phyloP scores from a whole-genome alignment of 768 basidiomycete genomes.

The Porpolomopsis calyptriformis region DNA sequence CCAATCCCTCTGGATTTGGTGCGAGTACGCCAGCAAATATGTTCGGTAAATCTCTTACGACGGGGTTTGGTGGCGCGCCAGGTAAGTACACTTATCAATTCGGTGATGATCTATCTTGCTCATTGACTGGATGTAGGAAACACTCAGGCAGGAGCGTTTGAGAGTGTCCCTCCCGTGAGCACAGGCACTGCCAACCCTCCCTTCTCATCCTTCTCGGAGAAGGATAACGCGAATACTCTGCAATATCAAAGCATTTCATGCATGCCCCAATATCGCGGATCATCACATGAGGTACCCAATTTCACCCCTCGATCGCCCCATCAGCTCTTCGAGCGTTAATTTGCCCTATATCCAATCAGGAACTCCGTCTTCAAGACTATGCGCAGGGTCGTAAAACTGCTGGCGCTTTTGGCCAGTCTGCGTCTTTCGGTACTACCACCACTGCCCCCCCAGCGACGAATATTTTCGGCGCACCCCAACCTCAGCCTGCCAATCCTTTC shows the following conservation, averaged over 20 bases:
- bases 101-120: not conserved
- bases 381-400: slow-evolving; percentile 64
- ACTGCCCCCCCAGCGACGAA: slow-evolving; percentile 31
- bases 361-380: slow-evolving; percentile 71
- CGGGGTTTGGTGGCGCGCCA: slow-evolving; percentile 33
- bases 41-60: slow-evolving; percentile 27
- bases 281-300: slow-evolving; percentile 57
- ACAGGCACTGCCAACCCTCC: slow-evolving; percentile 61
- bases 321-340: not conserved
- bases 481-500: slow-evolving; percentile 24
- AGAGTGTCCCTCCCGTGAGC: slow-evolving; percentile 43
- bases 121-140: slow-evolving; percentile 17
- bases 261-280: slow-evolving; percentile 68
- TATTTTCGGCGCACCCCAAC: slow-evolving; percentile 37
- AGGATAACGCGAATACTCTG: slow-evolving; percentile 46
- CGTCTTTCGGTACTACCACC: slow-evolving; percentile 33
- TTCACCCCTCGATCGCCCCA: not conserved
- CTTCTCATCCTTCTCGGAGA: slow-evolving; percentile 51
- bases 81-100: slow-evolving; percentile 17
- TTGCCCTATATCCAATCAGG: slow-evolving; percentile 30
- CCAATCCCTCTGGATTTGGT: slow-evolving; percentile 30
- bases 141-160: slow-evolving; percentile 16
- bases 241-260: slow-evolving; percentile 79
- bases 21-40: slow-evolving; percentile 30
- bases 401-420: slow-evolving; percentile 46